Conservation (phyloP, 768 basidiomycete species). For the Scleroderma citrinum region DNA sequence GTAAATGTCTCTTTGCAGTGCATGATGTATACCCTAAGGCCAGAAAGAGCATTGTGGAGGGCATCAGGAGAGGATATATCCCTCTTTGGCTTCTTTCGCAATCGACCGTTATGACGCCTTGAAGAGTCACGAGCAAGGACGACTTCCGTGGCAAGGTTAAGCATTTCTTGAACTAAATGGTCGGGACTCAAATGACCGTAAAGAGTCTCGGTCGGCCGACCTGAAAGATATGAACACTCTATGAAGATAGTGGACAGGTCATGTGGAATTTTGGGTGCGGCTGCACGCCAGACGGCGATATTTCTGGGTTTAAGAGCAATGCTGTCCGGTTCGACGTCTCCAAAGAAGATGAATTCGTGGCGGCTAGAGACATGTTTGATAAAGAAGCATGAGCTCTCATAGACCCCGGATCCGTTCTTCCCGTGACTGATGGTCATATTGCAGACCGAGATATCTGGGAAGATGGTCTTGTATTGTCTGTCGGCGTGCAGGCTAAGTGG, state of each 20-base stretch:
- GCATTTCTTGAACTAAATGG: slow-evolving; percentile 72
- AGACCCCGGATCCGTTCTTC: slow-evolving; percentile 44
- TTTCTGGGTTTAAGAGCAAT: slow-evolving; percentile 58
- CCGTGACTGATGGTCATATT: slow-evolving; percentile 74
- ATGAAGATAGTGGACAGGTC: slow-evolving; percentile 80
- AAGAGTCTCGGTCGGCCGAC: slow-evolving; percentile 58
- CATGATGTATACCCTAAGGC: slow-evolving; percentile 68
- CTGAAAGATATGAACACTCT: slow-evolving; percentile 86
- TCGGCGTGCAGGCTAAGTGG: slow-evolving; percentile 36
- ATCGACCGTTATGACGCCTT: slow-evolving; percentile 12
- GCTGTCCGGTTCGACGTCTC: slow-evolving; percentile 87
- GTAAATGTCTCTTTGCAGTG: slow-evolving; percentile 80
- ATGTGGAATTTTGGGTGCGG: slow-evolving; percentile 70
- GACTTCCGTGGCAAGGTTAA: slow-evolving; percentile 63
- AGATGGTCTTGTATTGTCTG: slow-evolving; percentile 46
- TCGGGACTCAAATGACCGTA: slow-evolving; percentile 87
- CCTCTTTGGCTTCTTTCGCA: slow-evolving; percentile 33
- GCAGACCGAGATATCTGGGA: slow-evolving; percentile 54
- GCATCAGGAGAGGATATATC: slow-evolving; percentile 38
- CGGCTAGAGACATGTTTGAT: slow-evolving; percentile 56
- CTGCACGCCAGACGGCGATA: slow-evolving; percentile 70
- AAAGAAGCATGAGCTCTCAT: slow-evolving; percentile 84
- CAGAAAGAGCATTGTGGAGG: slow-evolving; percentile 47
- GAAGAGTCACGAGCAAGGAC: slow-evolving; percentile 37
- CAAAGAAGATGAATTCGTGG: slow-evolving; percentile 87